These are phyloP conservation scores for Aspergillus ruber DNA, from an alignment of 2,329 filamentous ascomycete genomes.

Conservation along the genomic window DNA sequence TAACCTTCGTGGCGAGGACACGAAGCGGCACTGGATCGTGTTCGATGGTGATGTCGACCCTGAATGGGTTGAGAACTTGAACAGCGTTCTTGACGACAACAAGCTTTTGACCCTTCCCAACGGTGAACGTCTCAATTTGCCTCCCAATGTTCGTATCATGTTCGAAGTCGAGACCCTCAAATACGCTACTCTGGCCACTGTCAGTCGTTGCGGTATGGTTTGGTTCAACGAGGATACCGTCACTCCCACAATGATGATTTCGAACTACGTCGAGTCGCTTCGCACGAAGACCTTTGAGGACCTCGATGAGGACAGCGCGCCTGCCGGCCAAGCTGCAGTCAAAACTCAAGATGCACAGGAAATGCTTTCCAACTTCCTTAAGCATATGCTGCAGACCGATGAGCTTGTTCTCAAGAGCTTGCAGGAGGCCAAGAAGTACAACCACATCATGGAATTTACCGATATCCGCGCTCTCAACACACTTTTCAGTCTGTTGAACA, in stretches of 20 bases:
- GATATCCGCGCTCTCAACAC: constrained; percentile 84
- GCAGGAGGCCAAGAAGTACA: constrained; percentile 67
- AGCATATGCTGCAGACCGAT: constrained; percentile 68
- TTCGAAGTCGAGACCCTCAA: constrained; percentile 98
- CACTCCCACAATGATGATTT: constrained; percentile 83
- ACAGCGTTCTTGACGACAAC: constrained; percentile 98
- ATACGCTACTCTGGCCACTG: constrained; percentile 96
- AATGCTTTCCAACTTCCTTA: constrained; percentile 71
- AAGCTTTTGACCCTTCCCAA: constrained; percentile 95
- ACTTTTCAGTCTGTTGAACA: constrained; percentile 91
- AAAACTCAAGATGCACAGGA: constrained; percentile 73
- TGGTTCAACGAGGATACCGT: constrained; percentile 99
- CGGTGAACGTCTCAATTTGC: constrained; percentile 92
- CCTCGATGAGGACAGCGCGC: constrained; percentile 82
- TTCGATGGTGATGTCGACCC: constrained; percentile 99
- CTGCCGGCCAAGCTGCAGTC: constrained; percentile 66
- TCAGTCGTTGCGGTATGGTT: constrained; percentile 99
- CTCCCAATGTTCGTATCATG: constrained; percentile 95
- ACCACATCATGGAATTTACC: constrained; percentile 98
- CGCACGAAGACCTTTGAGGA: constrained; percentile 85
- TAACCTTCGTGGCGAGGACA: constrained; percentile 93
- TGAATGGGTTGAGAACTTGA: constrained; percentile 99
- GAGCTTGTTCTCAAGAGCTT: constrained; percentile 75
- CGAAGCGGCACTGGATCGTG: constrained; percentile 97
- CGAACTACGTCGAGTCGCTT: constrained; percentile 80